A percentile compares a stretch with the other conserved stretches of the same genome.
phyloP scores from a whole-genome alignment of 139 green algal genomes.

The Axilococcus clingmanii region DNA sequence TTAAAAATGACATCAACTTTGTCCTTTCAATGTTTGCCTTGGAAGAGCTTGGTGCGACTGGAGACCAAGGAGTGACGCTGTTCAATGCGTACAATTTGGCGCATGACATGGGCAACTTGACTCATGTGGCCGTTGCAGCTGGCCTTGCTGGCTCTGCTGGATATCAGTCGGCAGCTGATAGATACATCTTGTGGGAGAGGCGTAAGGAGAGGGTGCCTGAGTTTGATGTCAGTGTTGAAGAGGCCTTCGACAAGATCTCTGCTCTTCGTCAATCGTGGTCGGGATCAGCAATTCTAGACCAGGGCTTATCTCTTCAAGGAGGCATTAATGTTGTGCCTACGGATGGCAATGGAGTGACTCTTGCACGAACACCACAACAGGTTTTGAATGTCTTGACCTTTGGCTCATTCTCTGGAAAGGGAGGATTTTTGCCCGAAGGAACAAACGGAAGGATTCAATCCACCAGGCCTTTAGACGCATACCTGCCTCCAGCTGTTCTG shows the following conservation, averaged over 20 bases:
- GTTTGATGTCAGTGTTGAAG: constrained; percentile 8
- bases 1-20: constrained; percentile 26
- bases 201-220: constrained; percentile 13
- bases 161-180: constrained; percentile 12
- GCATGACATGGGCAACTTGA: constrained; percentile 11
- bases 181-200: constrained; percentile 13
- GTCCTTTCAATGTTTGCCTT: constrained; percentile 24
- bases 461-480: constrained; percentile 3
- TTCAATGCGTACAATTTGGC: not conserved
- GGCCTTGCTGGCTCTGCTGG: constrained; percentile 14
- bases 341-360: no score
- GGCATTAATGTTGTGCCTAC: no score
- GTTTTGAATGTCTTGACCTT: constrained; percentile 34
- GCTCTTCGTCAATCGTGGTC: not conserved
- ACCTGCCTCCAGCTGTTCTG: no score
- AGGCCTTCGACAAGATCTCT: constrained; percentile 11
- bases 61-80: constrained; percentile 14
- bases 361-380: no score
- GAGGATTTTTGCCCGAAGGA: constrained; percentile 32
- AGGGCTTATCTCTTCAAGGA: no score
- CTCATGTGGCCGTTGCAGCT: constrained; percentile 1
- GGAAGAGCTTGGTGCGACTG: constrained; percentile 30
- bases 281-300: constrained; percentile 6
- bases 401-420: constrained; percentile 16
- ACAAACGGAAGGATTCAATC: constrained; percentile 27